Percentiles rank a stretch among this genome's conserved stretches.
Conservation (phyloP, 495 filamentous ascomycete species). For the Xylona heveae region DNA sequence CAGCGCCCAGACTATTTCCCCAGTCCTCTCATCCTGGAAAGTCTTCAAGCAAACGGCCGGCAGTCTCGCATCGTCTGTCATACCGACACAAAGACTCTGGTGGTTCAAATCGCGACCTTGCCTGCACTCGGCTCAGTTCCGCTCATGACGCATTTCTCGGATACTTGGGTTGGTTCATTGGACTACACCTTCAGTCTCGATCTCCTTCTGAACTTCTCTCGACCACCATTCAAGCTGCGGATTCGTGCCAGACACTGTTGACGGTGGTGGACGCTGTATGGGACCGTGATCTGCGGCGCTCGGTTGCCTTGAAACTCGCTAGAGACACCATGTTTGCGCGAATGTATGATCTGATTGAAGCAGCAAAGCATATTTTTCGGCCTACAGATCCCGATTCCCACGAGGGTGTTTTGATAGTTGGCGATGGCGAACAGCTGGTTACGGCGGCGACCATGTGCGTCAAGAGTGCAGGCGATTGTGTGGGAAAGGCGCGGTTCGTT, state of each 20-base stretch:
- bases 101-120: constrained; percentile 31
- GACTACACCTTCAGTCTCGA: constrained; percentile 72
- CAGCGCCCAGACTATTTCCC: constrained; percentile 7
- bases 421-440: constrained; percentile 58
- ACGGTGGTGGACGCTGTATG: constrained; percentile 67
- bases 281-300: constrained; percentile 47
- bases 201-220: constrained; percentile 63
- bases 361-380: constrained; percentile 56
- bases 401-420: constrained; percentile 55
- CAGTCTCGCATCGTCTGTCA: constrained; percentile 34
- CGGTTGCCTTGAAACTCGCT: constrained; percentile 39
- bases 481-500: constrained; percentile 62
- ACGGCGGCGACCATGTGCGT: constrained; percentile 77
- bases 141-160: constrained; percentile 78
- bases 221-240: constrained; percentile 56
- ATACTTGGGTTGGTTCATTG: constrained; percentile 77
- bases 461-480: constrained; percentile 72
- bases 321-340: constrained; percentile 61
- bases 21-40: constrained; percentile 8
- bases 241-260: constrained; percentile 57
- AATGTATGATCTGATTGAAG: constrained; percentile 56
- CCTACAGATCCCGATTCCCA: constrained; percentile 42
- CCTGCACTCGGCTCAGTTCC: constrained; percentile 43
- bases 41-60: constrained; percentile 21
- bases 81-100: no score